Conservation (phyloP, 2,329 filamentous ascomycete species). For the Xylaria sp. region DNA sequence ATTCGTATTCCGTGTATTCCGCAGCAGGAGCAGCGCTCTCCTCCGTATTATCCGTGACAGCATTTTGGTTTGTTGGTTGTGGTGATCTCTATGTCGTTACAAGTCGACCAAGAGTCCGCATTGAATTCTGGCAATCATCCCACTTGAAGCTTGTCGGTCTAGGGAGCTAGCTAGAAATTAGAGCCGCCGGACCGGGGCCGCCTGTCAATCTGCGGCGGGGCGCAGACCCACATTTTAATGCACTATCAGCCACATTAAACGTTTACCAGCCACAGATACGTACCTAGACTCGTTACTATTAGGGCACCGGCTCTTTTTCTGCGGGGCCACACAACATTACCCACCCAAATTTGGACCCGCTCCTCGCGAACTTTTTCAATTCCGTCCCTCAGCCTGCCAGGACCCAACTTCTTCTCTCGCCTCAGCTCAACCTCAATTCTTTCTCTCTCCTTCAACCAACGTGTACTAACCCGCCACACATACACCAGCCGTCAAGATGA, state of each 20-base stretch:
- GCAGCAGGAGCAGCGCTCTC: constrained; percentile 27
- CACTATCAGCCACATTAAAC: not conserved
- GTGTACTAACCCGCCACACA: constrained; percentile 10
- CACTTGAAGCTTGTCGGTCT: constrained; percentile 7
- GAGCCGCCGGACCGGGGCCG: constrained; percentile 7
- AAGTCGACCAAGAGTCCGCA: not conserved
- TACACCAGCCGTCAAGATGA: constrained; percentile 30
- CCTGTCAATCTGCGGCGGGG: not conserved
- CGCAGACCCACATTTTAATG: not conserved
- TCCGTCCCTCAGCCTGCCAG: constrained; percentile 9
- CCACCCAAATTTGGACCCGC: not conserved
- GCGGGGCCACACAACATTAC: constrained; percentile 9
- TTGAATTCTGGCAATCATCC: constrained; percentile 17
- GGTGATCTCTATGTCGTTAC: constrained; percentile 4
- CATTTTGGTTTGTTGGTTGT: constrained; percentile 24
- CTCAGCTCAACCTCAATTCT: constrained; percentile 8
- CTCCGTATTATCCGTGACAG: constrained; percentile 33
- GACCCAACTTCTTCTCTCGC: constrained; percentile 12
- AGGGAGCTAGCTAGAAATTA: not conserved
- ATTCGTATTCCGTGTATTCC: constrained; percentile 21
- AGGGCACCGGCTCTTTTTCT: constrained; percentile 25
- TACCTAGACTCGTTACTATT: constrained; percentile 9
- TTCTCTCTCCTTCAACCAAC: not conserved
- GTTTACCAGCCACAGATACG: constrained; percentile 6
- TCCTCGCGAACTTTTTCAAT: constrained; percentile 15